A percentile compares a stretch with the other conserved stretches of the same genome.
These are phyloP conservation scores for Skeletonema tropicum DNA, from an alignment of 108 stramenopile species.

Conservation along the genomic window DNA sequence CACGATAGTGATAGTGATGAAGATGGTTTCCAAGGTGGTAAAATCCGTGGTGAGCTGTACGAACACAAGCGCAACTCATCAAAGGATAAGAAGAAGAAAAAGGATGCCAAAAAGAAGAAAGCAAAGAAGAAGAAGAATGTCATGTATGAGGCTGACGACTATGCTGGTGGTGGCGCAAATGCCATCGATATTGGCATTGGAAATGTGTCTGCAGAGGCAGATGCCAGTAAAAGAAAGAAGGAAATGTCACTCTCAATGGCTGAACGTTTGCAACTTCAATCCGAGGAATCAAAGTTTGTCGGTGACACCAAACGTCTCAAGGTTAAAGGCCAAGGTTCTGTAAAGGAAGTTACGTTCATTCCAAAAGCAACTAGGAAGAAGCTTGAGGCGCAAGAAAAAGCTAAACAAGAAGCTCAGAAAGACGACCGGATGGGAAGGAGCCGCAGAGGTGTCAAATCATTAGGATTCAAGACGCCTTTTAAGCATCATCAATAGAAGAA, in stretches of 20 bases:
- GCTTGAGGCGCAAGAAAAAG: slow-evolving; percentile 31
- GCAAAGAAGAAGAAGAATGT: slow-evolving; percentile 51
- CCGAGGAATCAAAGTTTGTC: slow-evolving; percentile 45
- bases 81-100: slow-evolving; percentile 33
- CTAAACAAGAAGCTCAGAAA: slow-evolving; percentile 17
- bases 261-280: slow-evolving; percentile 66
- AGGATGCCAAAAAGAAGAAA: slow-evolving; percentile 17
- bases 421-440: slow-evolving; percentile 35
- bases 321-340: slow-evolving; percentile 60
- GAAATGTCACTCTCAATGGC: slow-evolving; percentile 71
- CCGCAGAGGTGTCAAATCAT: slow-evolving; percentile 65
- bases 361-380: slow-evolving; percentile 71
- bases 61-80: slow-evolving; percentile 46
- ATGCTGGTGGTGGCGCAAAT: slow-evolving; percentile 41
- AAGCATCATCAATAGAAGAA: slow-evolving; percentile 47
- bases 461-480: slow-evolving; percentile 64
- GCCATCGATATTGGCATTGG: slow-evolving; percentile 68
- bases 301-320: slow-evolving; percentile 54
- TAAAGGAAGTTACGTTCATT: slow-evolving; percentile 76
- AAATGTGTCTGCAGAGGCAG: slow-evolving; percentile 34
- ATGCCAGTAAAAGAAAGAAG: slow-evolving; percentile 56
- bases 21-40: slow-evolving; percentile 87
- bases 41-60: slow-evolving; percentile 78
- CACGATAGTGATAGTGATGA: slow-evolving; percentile 58
- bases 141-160: slow-evolving; percentile 76